Evolutionary conservation across 2,329 filamentous ascomycete genomes (phyloP).

Genomic region (Diaporthe caulivora): DNA sequence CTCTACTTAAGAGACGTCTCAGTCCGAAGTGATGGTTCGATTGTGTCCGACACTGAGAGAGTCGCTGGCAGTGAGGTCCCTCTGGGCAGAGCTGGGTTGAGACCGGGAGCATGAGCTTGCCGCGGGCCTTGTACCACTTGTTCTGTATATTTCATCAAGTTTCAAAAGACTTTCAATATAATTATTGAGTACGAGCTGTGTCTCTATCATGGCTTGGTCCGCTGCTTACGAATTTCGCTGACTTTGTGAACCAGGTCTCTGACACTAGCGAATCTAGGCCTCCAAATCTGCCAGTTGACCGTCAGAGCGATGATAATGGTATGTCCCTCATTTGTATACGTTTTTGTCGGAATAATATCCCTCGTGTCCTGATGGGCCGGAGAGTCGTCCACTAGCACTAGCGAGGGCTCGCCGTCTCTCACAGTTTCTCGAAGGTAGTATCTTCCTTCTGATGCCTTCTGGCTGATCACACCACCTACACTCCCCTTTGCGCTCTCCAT

Average conservation of each 20-base stretch:
- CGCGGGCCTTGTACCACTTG: too few species aligned
- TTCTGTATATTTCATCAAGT: too few species aligned
- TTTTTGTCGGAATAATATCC: not conserved
- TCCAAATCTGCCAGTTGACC: not conserved
- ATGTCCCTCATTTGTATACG: not conserved
- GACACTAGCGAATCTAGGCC: not conserved
- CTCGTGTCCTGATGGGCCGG: not conserved
- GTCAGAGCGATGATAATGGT: not conserved
- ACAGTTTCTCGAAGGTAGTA: not conserved
- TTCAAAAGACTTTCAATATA: too few species aligned
- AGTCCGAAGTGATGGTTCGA: constrained; percentile 17
- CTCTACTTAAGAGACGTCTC: constrained; percentile 7
- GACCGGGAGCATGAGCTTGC: not conserved
- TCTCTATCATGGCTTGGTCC: too few species aligned
- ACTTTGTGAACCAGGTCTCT: not conserved
- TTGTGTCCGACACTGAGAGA: constrained; percentile 8
- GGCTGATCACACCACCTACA: not conserved
- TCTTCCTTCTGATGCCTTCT: not conserved
- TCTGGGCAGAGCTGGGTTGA: not conserved
- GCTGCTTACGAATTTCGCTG: too few species aligned
- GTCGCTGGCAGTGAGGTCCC: not conserved
- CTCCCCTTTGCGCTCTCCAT: not conserved
- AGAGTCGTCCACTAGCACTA: not conserved
- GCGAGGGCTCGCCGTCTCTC: not conserved
- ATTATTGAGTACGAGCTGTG: too few species aligned